Conservation (phyloP, 345 rosid genomes). For the Bretschneidera sinensis region DNA sequence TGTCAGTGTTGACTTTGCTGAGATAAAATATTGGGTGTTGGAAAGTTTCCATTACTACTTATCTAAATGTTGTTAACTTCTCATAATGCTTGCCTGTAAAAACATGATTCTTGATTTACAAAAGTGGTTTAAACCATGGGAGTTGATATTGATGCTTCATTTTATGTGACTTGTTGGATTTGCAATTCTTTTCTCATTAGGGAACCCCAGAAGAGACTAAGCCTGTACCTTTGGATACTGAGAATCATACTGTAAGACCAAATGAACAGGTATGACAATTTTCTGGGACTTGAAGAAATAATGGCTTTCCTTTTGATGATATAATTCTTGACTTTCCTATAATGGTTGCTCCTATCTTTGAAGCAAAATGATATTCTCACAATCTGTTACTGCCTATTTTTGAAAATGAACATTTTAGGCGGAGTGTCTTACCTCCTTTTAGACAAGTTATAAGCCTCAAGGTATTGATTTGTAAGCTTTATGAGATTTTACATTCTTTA, state of each 20-base stretch:
- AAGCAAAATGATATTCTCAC: not conserved
- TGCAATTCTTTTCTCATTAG: constrained; percentile 23
- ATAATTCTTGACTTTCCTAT: not conserved
- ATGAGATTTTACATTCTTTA: too few relatives aligned
- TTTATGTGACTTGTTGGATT: constrained; percentile 10
- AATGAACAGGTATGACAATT: constrained; percentile 29
- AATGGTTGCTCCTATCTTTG: not conserved
- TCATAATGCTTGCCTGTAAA: not conserved
- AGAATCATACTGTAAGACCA: constrained; percentile 19
- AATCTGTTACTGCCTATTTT: not conserved
- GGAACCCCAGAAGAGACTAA: constrained; percentile 41
- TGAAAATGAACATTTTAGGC: not conserved
- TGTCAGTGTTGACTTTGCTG: not conserved
- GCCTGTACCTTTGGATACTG: constrained; percentile 23
- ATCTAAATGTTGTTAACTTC: not conserved
- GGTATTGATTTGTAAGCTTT: too few relatives aligned
- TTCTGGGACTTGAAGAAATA: constrained; percentile 3
- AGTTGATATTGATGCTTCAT: constrained; percentile 2
- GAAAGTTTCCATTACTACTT: not conserved
- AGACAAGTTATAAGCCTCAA: too few relatives aligned
- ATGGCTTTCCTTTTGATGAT: not conserved
- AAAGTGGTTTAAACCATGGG: constrained; percentile 1
- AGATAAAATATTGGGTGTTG: not conserved
- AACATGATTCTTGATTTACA: not conserved
- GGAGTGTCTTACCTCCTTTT: not conserved